phyloP scores from a whole-genome alignment of 495 filamentous ascomycete genomes.

The Coniosporium apollinis region DNA sequence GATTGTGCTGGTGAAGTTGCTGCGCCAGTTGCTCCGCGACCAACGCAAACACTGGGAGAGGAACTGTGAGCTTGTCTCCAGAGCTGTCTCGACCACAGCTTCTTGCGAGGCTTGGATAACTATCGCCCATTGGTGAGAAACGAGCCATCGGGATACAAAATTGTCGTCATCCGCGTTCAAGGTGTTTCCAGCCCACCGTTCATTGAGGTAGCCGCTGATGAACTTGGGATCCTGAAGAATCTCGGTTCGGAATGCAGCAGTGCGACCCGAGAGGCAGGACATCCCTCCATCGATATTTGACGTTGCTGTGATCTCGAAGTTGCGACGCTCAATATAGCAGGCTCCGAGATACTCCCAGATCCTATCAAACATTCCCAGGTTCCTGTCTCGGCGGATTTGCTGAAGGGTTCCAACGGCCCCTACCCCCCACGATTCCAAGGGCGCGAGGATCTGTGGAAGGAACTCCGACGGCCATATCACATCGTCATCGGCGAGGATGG shows the following conservation, averaged over 20 bases:
- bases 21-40: constrained; percentile 69
- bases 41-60: constrained; percentile 65
- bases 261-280: constrained; percentile 11
- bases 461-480: constrained; percentile 12
- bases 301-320: constrained; percentile 10
- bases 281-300: constrained; percentile 14
- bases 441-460: constrained; percentile 10
- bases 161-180: constrained; percentile 77
- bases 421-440: constrained; percentile 11
- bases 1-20: constrained; percentile 48
- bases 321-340: constrained; percentile 12
- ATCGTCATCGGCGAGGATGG: constrained; percentile 15
- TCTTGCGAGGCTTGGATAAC: constrained; percentile 60
- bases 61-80: constrained; percentile 58
- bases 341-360: constrained; percentile 16
- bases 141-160: constrained; percentile 67
- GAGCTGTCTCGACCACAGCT: constrained; percentile 56
- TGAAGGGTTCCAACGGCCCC: constrained; percentile 13
- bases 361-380: too few relatives aligned
- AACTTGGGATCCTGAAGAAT: constrained; percentile 11
- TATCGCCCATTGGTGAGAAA: constrained; percentile 58
- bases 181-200: constrained; percentile 51
- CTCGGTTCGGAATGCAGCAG: constrained; percentile 9
- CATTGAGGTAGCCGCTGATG: constrained; percentile 45
- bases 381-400: constrained; percentile 4